These are phyloP conservation scores for Bauhinia variegata DNA, from an alignment of 306 rosid genomes.

Conservation along the genomic window DNA sequence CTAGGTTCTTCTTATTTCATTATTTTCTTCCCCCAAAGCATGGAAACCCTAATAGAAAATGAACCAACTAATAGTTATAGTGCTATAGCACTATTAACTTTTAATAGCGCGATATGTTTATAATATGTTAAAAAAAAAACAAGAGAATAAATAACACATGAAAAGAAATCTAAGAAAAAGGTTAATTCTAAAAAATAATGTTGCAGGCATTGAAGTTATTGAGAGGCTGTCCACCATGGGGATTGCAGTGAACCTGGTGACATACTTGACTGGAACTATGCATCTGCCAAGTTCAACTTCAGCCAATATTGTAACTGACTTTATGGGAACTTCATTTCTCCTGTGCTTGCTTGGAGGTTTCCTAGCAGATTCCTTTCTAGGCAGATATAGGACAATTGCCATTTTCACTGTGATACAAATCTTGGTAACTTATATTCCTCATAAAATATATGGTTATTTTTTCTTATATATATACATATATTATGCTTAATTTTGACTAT, in stretches of 20 bases:
- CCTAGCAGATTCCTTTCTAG: slow-evolving; percentile 91
- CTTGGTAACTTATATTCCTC: slow-evolving; percentile 44
- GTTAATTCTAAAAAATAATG: slow-evolving; percentile 20
- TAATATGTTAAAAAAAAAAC: too few species aligned
- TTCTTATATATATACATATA: too few species aligned
- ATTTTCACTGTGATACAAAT: slow-evolving; percentile 71
- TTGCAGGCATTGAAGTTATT: slow-evolving; percentile 71
- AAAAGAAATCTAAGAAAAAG: slow-evolving; percentile 1
- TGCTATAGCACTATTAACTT: not conserved
- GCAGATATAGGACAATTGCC: slow-evolving; percentile 77
- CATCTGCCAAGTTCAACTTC: slow-evolving; percentile 90
- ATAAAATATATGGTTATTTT: not conserved
- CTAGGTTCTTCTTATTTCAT: slow-evolving; percentile 4
- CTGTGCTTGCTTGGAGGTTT: slow-evolving; percentile 91
- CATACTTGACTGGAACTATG: slow-evolving; percentile 80
- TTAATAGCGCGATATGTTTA: not conserved
- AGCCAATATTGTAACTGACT: slow-evolving; percentile 91
- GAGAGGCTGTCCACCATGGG: slow-evolving; percentile 99
- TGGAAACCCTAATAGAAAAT: not conserved
- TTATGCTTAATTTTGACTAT: slow-evolving; percentile 12
- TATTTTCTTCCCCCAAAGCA: not conserved
- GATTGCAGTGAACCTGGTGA: slow-evolving; percentile 86
- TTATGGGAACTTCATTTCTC: slow-evolving; percentile 83
- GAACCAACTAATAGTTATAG: slow-evolving; percentile 5
- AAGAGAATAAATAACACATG: not conserved